phyloP scores from a whole-genome alignment of 2,329 filamentous ascomycete genomes.

The Chaetomiaceae sp. region DNA sequence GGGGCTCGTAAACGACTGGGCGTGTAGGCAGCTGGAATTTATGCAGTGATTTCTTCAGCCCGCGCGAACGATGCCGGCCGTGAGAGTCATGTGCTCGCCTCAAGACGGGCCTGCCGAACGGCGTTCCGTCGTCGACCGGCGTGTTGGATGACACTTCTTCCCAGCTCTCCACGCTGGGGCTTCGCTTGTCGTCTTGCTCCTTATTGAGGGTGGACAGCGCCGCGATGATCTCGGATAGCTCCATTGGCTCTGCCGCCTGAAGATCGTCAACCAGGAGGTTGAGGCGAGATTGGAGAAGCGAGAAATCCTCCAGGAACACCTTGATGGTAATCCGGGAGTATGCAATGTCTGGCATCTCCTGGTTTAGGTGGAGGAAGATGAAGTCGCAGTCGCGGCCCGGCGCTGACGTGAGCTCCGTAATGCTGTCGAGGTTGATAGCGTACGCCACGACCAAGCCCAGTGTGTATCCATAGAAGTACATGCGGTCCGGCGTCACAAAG shows the following conservation, averaged over 20 bases:
- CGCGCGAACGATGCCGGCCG: slow-evolving; percentile 34
- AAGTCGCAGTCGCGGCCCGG: slow-evolving; percentile 91
- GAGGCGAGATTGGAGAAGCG: slow-evolving; percentile 74
- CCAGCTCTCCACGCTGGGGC: slow-evolving; percentile 83
- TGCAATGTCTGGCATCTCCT: slow-evolving; percentile 58
- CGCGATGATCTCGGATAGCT: slow-evolving; percentile 65
- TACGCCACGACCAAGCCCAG: slow-evolving; percentile 86
- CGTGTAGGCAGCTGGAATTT: slow-evolving; percentile 80
- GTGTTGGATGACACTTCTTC: slow-evolving; percentile 67
- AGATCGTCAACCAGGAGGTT: slow-evolving; percentile 82
- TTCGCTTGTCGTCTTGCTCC: slow-evolving; percentile 54
- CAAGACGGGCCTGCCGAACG: slow-evolving; percentile 37
- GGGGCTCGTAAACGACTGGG: slow-evolving; percentile 78
- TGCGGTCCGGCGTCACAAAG: slow-evolving; percentile 79
- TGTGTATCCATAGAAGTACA: slow-evolving; percentile 97
- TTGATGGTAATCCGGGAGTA: slow-evolving; percentile 80
- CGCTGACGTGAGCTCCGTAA: slow-evolving; percentile 84
- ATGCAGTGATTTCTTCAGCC: slow-evolving; percentile 42
- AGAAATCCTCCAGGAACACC: slow-evolving; percentile 84
- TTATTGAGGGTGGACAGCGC: slow-evolving; percentile 71
- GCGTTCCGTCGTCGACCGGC: slow-evolving; percentile 56
- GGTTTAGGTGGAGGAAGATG: slow-evolving; percentile 73
- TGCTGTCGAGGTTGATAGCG: slow-evolving; percentile 66
- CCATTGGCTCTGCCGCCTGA: slow-evolving; percentile 64
- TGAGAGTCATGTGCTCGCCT: slow-evolving; percentile 34